Conservation (phyloP, 2,329 filamentous ascomycete species). For the Dactylellina sp. region DNA sequence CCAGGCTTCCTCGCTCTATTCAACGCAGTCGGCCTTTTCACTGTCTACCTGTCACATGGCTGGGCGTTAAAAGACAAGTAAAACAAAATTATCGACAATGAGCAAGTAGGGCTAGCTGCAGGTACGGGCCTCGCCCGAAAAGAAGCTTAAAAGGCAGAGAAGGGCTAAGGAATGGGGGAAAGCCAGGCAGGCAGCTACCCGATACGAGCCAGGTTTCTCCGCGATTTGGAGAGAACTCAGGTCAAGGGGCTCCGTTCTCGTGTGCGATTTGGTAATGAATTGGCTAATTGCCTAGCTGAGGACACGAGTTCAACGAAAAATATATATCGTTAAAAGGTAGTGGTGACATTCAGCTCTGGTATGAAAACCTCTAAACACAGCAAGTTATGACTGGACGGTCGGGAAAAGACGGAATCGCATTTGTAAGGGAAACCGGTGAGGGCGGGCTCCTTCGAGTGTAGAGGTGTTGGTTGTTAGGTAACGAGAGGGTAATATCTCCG, state of each 20-base stretch:
- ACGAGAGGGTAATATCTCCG: conserved; percentile 48
- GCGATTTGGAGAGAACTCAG: conserved; percentile 33
- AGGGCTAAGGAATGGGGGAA: too few relatives aligned
- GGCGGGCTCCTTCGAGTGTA: conserved; percentile 28
- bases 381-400: conserved; percentile 6
- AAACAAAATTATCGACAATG: conserved; percentile 1
- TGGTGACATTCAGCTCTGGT: too few relatives aligned
- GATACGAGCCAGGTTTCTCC: conserved; percentile 39
- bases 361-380: too few relatives aligned
- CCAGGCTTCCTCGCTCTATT: too few relatives aligned
- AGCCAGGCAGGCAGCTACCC: conserved; percentile 7
- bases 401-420: conserved; percentile 41
- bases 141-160: conserved; percentile 4
- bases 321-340: too few relatives aligned
- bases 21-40: too few relatives aligned
- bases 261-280: conserved; percentile 54
- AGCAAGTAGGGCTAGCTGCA: conserved; percentile 33
- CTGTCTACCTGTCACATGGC: too few relatives aligned
- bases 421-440: neutral
- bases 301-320: conserved; percentile 30
- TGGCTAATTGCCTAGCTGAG: too few relatives aligned
- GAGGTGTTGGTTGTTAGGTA: conserved; percentile 41
- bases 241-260: conserved; percentile 9
- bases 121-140: conserved; percentile 53
- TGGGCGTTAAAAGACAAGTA: neutral